Evolutionary conservation across 306 rosid genomes (phyloP), one percentile per base, ranked within the genome.

Genomic region (Fragaria nilgerrensis): DNA sequence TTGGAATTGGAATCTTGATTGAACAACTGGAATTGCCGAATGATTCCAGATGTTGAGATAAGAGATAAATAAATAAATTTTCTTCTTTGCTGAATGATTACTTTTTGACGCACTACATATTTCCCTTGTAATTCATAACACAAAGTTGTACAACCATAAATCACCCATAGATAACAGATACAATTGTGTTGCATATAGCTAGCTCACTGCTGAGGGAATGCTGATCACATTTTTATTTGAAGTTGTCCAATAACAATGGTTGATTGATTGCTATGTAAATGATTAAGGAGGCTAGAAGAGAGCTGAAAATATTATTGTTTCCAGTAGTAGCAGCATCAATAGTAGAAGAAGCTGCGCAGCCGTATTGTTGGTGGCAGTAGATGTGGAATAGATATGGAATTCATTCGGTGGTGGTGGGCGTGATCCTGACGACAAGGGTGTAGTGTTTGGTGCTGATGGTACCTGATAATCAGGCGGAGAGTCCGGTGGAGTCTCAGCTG

Each of bases 271-370:
- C 10, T 19, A 53, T 53, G 23, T 53, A 53, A 8, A 49, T 0
- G 25, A 53, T 20, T 20, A 53, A 20, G 10, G 15, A 12, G 23
- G 62, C 29, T 58, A 58, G 34, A 58, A 22, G 65, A 66, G 79
- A 65, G 34, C 66, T 50, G 55, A 70, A 76, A 41, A 41, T 8
- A 67, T 16, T 14, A 63, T 65, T 73, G 39, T 49, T 66, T 10
- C 41, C 63, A 23, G 65, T n/a, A n/a, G n/a, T 58, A 58, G 17
- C 13, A 58, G 65, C 9, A 9, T 25, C 27, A 66, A 23, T 11
- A 34, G 19, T 14, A 66, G n/a, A 17, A 36, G 44, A 11, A 37
- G 12, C 53, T 25, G 29, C 39, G 52, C 17, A 15, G 14, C 36
- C 34, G 7, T 37, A 3, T 48, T 50, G 25, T 4, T 76, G 74